A percentile compares a stretch with the other conserved stretches of the same genome.
Evolutionary conservation across 148 eudicot genomes (phyloP).

Genomic region (Amaranthus hypochondriacus): DNA sequence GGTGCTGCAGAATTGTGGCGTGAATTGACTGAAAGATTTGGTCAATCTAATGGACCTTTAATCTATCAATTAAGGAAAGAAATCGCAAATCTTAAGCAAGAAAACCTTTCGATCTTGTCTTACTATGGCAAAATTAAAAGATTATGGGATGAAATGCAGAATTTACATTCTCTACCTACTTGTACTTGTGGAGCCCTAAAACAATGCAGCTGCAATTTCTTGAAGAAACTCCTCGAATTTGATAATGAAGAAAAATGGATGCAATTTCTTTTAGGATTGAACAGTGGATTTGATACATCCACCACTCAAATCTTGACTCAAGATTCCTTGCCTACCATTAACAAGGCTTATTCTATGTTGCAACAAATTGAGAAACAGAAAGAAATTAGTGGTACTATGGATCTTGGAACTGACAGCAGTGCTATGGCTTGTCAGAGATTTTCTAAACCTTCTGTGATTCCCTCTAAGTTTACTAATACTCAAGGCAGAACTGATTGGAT

Average conservation of each 20-base stretch:
- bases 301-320: background rate
- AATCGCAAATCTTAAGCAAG: background rate
- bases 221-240: background rate
- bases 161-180: no score
- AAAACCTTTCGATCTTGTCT: background rate
- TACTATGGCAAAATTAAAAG: slow-evolving; percentile 12
- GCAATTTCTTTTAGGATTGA: background rate
- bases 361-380: background rate
- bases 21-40: no score
- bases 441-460: background rate
- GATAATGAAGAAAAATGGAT: background rate
- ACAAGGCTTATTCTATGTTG: background rate
- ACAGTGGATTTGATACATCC: background rate
- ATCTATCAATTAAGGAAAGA: background rate
- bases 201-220: background rate
- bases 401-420: background rate
- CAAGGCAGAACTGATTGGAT: no score
- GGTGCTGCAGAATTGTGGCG: no score
- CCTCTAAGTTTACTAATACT: no score
- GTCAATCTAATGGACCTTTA: no score
- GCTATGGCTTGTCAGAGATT: background rate
- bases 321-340: background rate
- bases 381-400: background rate
- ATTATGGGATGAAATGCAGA: slow-evolving; percentile 35
- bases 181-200: background rate